Conservation (phyloP, 176 grass and related monocot species). For the Lolium perenne region DNA sequence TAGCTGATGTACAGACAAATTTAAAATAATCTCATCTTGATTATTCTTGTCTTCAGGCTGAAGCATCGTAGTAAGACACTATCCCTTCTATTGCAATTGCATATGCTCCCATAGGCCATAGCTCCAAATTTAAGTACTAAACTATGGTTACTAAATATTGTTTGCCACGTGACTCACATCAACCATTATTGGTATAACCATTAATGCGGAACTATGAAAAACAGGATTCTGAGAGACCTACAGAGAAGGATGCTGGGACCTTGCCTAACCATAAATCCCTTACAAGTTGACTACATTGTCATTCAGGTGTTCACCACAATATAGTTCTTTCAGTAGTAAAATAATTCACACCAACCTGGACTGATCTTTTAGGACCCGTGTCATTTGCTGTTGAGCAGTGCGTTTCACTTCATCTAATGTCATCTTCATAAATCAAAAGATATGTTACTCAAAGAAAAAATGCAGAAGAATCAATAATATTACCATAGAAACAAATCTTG, state of each 20-base stretch:
- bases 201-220: slow-evolving; percentile 14
- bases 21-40: slow-evolving; percentile 12
- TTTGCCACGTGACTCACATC: neutral
- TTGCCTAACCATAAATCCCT: slow-evolving; percentile 7
- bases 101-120: slow-evolving; percentile 33
- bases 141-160: neutral
- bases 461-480: slow-evolving; percentile 34
- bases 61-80: slow-evolving; percentile 40
- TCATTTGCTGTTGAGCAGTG: slow-evolving; percentile 94
- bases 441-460: slow-evolving; percentile 30
- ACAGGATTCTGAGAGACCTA: slow-evolving; percentile 10
- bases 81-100: slow-evolving; percentile 23
- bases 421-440: slow-evolving; percentile 65
- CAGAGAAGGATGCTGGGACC: neutral
- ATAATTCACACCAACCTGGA: slow-evolving; percentile 63
- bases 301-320: neutral
- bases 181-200: neutral
- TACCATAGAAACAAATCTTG: slow-evolving; percentile 27
- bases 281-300: neutral
- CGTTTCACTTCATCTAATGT: slow-evolving; percentile 95
- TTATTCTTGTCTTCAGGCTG: slow-evolving; percentile 24
- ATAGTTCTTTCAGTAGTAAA: slow-evolving; percentile 22
- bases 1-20: slow-evolving; percentile 10
- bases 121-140: slow-evolving; percentile 6
- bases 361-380: slow-evolving; percentile 77